These are phyloP conservation scores for Ophiostoma novo-ulmi DNA, from an alignment of 2,329 filamentous ascomycete species.

Conservation along the genomic window DNA sequence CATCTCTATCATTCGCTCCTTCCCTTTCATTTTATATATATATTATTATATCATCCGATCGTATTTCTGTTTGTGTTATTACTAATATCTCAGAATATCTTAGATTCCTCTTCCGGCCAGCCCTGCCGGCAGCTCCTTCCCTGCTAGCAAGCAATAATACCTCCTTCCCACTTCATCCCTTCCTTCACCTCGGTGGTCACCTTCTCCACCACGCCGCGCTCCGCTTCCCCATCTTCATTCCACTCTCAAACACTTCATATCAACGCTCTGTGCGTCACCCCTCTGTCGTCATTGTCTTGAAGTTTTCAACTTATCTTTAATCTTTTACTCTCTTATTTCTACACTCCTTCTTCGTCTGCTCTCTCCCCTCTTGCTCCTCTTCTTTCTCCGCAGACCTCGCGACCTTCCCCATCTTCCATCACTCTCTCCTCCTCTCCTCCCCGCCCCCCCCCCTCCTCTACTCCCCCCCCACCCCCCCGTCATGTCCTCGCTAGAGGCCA, in stretches of 20 bases:
- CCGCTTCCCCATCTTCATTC: slow-evolving; percentile 14
- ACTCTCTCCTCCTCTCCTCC: not conserved
- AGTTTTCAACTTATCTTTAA: slow-evolving; percentile 2
- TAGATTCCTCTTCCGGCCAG: not conserved
- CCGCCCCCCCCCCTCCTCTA: not conserved
- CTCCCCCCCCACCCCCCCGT: not conserved
- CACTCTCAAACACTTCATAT: slow-evolving; percentile 17
- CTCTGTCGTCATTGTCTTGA: slow-evolving; percentile 10
- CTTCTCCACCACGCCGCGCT: slow-evolving; percentile 19
- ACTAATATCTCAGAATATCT: not conserved
- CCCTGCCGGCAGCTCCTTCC: slow-evolving; percentile 6
- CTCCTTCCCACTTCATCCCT: slow-evolving; percentile 8
- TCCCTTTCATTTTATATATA: not conserved
- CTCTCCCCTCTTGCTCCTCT: not conserved
- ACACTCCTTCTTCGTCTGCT: not conserved
- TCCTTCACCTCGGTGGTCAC: not conserved
- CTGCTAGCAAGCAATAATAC: not conserved
- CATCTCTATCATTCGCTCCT: not conserved
- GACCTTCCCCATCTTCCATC: not conserved
- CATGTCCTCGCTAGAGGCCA: slow-evolving; percentile 67
- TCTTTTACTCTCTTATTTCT: not conserved
- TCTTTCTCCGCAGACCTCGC: slow-evolving; percentile 3
- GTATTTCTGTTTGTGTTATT: not conserved
- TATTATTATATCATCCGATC: not conserved
- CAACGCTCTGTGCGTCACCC: not conserved